Base-by-base conservation (phyloP, 2,329 filamentous ascomycete genomes). In the Tolypocladium ophioglossoides region DNA sequence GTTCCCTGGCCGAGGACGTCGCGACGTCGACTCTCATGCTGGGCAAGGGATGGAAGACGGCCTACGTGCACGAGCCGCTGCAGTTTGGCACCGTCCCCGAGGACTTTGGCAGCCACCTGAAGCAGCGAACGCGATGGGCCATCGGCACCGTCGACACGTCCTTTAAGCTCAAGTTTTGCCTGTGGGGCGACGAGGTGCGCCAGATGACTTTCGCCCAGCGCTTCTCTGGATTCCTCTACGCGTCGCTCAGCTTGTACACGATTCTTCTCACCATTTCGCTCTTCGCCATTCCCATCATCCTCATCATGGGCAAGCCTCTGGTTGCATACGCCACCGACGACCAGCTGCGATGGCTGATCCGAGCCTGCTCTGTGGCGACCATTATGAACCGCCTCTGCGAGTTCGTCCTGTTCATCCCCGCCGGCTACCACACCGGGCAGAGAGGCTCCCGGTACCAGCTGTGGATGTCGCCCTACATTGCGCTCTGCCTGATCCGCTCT, bases 391-490 rank as follows among this genome's bases (percentile, higher is more conserved):
- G 80, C n/a, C 52, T 83, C 1, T 78, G 74, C 64, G 80, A 83
- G 62, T 75, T 79, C 55, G 70, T 76, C n/a, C 72, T 80, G n/a
- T 83, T 76, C 63, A 72, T 82, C 14, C 80, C 80, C 0, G 74
- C 78, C 1, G 80, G 81, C 22, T 83, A 83, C 61, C 76, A 80
- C 63, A 79, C 78, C 12, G 80, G 78, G 4, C 79, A 82, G 64
- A 73, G 80, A 53, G 78, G 78, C 40, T 73, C 74, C 2, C 72
- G 78, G 4, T 78, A 78, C 57, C 77, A 82, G 64, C 70, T 84
- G 32, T 84, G 81, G 80, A 84, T 84, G 80, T 74, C 80, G 8
- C 80, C 80, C 0, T 84, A 82, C 65, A 79, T 82, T 56, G 78
- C 79, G 0, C 70, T 82, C 12, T 79, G 76, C 60, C 75, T 84